These are phyloP conservation scores for Chloris gayana DNA, from an alignment of 176 grass and related monocot genomes.

Conservation along the genomic window DNA sequence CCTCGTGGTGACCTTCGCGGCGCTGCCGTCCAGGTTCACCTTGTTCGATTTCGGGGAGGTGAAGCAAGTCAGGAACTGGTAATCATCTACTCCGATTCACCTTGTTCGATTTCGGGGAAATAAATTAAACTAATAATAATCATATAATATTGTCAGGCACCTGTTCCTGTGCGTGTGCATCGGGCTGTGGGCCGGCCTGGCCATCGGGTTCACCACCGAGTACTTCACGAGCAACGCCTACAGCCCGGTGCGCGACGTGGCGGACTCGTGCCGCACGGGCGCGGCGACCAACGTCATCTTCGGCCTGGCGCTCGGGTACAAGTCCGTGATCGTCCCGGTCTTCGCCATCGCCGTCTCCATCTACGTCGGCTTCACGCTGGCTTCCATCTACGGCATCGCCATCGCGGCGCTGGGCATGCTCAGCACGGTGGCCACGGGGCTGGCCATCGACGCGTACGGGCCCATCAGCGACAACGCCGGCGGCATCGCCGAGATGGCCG, in stretches of 20 bases:
- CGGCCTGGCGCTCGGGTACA: slow-evolving; percentile 73
- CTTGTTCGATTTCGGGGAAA: slow-evolving; percentile 61
- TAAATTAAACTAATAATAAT: slow-evolving; percentile 28
- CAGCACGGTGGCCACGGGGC: slow-evolving; percentile 70
- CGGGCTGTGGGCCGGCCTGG: slow-evolving; percentile 66
- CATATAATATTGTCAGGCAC: slow-evolving; percentile 32
- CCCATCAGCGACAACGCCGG: slow-evolving; percentile 76
- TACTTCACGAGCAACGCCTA: slow-evolving; percentile 77
- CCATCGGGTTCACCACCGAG: slow-evolving; percentile 71
- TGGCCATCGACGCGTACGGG: slow-evolving; percentile 72
- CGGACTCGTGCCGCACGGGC: slow-evolving; percentile 65
- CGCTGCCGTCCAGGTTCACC: slow-evolving; percentile 57
- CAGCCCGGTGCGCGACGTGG: slow-evolving; percentile 68
- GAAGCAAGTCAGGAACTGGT: slow-evolving; percentile 67
- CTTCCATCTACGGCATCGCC: slow-evolving; percentile 74
- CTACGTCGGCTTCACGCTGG: slow-evolving; percentile 64
- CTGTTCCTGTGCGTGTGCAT: slow-evolving; percentile 68
- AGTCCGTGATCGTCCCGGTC: slow-evolving; percentile 68
- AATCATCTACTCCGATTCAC: slow-evolving; percentile 54
- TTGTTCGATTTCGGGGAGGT: slow-evolving; percentile 61
- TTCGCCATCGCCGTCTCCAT: slow-evolving; percentile 51
- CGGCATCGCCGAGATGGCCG: slow-evolving; percentile 48
- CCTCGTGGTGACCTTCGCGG: slow-evolving; percentile 48
- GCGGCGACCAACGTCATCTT: slow-evolving; percentile 82
- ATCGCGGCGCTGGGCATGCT: slow-evolving; percentile 80